Base-by-base conservation (phyloP, 257 asterid genomes). In the Gentiana straminea region DNA sequence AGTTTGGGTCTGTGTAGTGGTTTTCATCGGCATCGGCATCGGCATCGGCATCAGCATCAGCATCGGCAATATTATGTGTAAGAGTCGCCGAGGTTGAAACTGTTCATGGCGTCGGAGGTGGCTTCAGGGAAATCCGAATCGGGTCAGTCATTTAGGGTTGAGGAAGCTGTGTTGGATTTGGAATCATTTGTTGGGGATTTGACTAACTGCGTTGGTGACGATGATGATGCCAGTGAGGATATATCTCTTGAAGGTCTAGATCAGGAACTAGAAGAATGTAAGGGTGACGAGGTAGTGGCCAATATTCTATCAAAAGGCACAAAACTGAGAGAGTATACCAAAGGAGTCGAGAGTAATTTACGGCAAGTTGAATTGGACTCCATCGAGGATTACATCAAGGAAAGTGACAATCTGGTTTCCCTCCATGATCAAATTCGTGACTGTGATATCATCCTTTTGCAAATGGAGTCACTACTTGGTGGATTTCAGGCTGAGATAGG, bases 401-500 rank as follows among this genome's bases (percentile, higher is more conserved):
- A 92, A 80, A 92, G 99, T 73, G 99, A 92, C 75, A 88, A 88
- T 81, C 71, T 92, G 49, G 83, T 92, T 62, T 88, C 97, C 39
- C 95, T 92, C 65, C 97, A 92, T 61, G 99, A 92, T 71, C 94
- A 92, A 73, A 92, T 92, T 70, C 94, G 75, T 67, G 95, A 88
- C 68, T 92, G 99, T 65, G 99, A 92, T 68, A 71, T 80, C 61
- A 92, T 92, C 61, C 84, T 92, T 39, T 81, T 94, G 3, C 97
- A 88, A 66, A 92, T 92, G 99, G 99, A 88, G 75, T 80, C 84
- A 55, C 85, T 92, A 55, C 97, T 92, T 43, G 74, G 89, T 71
- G 99, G 97, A 54, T 92, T 92, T 73, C 67, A 92, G 99, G 77
- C 70, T 35, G 99, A 92, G 82, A 88, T 92, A 73, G 99, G 99